These are phyloP conservation scores for Saccharomycopsis malanga DNA, from an alignment of 805 yeast species.

Conservation along the genomic window DNA sequence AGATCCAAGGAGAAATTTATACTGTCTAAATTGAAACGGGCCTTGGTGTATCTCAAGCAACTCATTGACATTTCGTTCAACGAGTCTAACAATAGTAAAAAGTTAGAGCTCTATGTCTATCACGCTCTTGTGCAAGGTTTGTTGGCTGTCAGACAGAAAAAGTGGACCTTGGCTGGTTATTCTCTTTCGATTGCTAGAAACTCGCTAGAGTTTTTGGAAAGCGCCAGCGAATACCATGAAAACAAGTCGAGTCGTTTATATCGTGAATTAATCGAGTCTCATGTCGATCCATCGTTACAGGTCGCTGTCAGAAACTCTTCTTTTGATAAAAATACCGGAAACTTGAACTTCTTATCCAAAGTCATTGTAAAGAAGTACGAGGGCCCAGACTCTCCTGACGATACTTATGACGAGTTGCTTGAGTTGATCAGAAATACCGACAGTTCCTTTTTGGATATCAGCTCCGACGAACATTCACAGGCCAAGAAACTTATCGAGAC, in stretches of 20 bases:
- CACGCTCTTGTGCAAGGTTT: conserved; percentile 48
- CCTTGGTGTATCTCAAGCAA: conserved; percentile 39
- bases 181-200: conserved; percentile 56
- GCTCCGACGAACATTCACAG: conserved; percentile 22
- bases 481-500: conserved; percentile 35
- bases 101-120: conserved; percentile 29
- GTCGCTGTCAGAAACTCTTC: conserved; percentile 40
- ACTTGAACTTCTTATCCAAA: conserved; percentile 21
- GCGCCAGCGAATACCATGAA: conserved; percentile 23
- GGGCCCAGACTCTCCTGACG: conserved; percentile 21
- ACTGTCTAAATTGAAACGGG: conserved; percentile 60
- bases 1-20: conserved; percentile 43
- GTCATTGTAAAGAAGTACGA: conserved; percentile 26
- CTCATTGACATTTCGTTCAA: conserved; percentile 27
- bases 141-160: conserved; percentile 43
- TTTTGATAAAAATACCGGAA: conserved; percentile 23
- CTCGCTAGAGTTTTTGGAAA: conserved; percentile 47
- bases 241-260: conserved; percentile 31
- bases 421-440: conserved; percentile 34
- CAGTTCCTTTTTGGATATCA: conserved; percentile 24
- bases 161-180: conserved; percentile 47
- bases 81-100: conserved; percentile 4
- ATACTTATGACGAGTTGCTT: conserved; percentile 31
- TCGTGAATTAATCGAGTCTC: conserved; percentile 47
- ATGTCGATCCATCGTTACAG: conserved; percentile 61